Conservation (phyloP, 345 rosid species). For the Gynandropsis gynandra region DNA sequence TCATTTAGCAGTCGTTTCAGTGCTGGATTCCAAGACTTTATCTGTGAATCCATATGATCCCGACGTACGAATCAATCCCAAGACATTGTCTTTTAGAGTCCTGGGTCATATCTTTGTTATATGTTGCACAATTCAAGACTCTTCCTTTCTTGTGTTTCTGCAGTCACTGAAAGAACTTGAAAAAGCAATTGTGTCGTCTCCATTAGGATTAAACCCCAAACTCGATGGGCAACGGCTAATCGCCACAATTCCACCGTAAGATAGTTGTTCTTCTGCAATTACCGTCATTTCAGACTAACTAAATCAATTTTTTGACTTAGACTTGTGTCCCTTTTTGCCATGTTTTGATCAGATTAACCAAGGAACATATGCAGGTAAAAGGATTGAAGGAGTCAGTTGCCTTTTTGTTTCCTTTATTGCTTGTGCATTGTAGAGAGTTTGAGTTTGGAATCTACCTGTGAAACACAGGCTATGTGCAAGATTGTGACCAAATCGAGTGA, state of each 20-base stretch:
- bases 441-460: too few relatives aligned
- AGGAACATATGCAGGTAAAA: slow-evolving; percentile 82
- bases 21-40: too few relatives aligned
- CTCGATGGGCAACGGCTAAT: slow-evolving; percentile 74
- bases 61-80: slow-evolving; percentile 43
- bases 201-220: slow-evolving; percentile 81
- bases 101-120: too few relatives aligned
- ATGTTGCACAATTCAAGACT: too few relatives aligned
- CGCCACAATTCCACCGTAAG: slow-evolving; percentile 83
- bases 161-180: too few relatives aligned
- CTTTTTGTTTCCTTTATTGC: slow-evolving; percentile 8
- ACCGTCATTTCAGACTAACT: slow-evolving; percentile 2
- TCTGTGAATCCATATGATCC: slow-evolving; percentile 97
- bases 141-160: too few relatives aligned
- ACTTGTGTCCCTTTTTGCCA: slow-evolving; percentile 17
- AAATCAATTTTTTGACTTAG: slow-evolving; percentile 15
- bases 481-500: too few relatives aligned
- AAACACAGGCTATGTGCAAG: too few relatives aligned
- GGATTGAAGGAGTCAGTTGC: not conserved
- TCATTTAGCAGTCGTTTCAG: too few relatives aligned
- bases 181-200: slow-evolving; percentile 78
- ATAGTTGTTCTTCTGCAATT: slow-evolving; percentile 9
- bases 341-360: slow-evolving; percentile 57
- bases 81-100: not conserved
- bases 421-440: too few relatives aligned